phyloP scores from a whole-genome alignment of 148 eudicot species.

The Bassia scoparia region DNA sequence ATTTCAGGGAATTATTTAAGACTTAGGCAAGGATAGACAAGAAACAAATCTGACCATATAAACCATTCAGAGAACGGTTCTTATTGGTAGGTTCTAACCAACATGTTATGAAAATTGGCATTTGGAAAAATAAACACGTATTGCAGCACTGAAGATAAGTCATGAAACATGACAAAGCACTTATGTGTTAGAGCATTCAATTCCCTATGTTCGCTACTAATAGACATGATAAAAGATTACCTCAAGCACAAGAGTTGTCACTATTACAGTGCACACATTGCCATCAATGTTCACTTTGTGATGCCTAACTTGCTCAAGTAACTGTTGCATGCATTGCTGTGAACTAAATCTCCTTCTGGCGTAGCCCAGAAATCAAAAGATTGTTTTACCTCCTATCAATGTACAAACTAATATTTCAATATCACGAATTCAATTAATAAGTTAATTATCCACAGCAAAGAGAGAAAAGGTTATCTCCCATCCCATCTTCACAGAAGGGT shows the following conservation, averaged over 20 bases:
- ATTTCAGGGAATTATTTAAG: background rate
- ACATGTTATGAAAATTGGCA: background rate
- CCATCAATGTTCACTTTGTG: constrained; percentile 94
- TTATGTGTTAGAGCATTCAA: too few species aligned
- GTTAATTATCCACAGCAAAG: background rate
- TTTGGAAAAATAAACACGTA: too few species aligned
- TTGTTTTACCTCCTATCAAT: constrained; percentile 68
- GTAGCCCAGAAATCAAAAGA: constrained; percentile 96
- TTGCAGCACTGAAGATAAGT: too few species aligned
- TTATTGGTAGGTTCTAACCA: background rate
- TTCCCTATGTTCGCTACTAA: background rate
- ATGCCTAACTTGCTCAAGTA: constrained; percentile 82
- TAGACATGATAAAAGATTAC: constrained; percentile 33
- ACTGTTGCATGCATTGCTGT: constrained; percentile 91
- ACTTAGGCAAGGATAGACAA: background rate
- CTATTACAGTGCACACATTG: constrained; percentile 91
- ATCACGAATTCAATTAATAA: background rate
- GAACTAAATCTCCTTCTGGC: constrained; percentile 82
- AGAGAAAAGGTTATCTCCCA: background rate
- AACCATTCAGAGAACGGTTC: background rate
- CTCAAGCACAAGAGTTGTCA: constrained; percentile 95
- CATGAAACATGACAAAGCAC: background rate
- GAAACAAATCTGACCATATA: background rate
- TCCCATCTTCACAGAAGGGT: background rate
- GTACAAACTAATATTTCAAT: background rate